phyloP scores from a whole-genome alignment of 768 basidiomycete genomes.

The Russula sp. region DNA sequence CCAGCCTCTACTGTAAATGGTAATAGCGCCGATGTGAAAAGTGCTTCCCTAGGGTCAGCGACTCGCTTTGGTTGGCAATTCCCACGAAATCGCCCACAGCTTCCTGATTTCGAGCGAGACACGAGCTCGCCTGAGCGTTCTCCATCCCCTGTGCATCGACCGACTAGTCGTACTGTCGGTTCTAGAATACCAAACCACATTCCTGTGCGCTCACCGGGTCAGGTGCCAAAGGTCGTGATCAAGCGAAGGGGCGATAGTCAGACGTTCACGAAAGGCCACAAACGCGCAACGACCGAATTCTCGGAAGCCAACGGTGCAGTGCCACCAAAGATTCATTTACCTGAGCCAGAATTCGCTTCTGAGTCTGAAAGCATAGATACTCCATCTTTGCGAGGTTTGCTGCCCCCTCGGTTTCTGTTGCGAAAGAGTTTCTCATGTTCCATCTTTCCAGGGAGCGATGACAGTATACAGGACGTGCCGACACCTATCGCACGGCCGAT shows the following conservation, averaged over 20 bases:
- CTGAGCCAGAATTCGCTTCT: too few species aligned
- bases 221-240: conserved; percentile 33
- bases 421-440: conserved; percentile 26
- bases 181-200: conserved; percentile 41
- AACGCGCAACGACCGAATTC: conserved; percentile 35
- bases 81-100: conserved; percentile 34
- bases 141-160: conserved; percentile 30
- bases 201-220: conserved; percentile 44
- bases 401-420: conserved; percentile 23
- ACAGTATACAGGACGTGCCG: conserved; percentile 28
- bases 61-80: conserved; percentile 43
- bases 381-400: too few species aligned
- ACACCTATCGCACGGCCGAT: conserved; percentile 25
- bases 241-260: conserved; percentile 24
- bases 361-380: too few species aligned
- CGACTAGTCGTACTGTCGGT: conserved; percentile 35
- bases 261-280: conserved; percentile 33
- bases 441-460: conserved; percentile 39
- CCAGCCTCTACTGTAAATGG: conserved; percentile 15
- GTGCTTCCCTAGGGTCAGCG: conserved; percentile 24
- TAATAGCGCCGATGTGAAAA: conserved; percentile 11
- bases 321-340: conserved; percentile 34
- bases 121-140: conserved; percentile 34
- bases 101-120: conserved; percentile 45
- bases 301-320: conserved; percentile 33